Evolutionary conservation across 176 grass and related monocot species (phyloP), one percentile per base, ranked within the genome.

Genomic region (Paspalum vaginatum): DNA sequence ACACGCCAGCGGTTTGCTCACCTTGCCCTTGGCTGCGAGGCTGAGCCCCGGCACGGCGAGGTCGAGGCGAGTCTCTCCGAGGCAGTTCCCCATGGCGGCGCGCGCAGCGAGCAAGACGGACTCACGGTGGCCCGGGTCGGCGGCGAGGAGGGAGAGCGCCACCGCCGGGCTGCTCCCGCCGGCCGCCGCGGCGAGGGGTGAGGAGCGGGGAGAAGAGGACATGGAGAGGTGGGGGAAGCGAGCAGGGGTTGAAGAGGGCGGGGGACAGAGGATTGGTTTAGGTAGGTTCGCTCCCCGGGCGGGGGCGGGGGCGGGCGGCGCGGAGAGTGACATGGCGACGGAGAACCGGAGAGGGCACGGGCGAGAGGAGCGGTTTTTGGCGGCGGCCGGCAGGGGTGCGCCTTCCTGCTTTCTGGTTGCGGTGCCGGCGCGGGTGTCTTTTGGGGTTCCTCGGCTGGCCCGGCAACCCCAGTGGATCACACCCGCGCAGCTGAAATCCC

Each of bases 31-130:
- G 78, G 86, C 73, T 25, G 87, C 81, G 62, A 89, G 80, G 38
- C 70, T 76, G 62, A 98, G 88, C 20, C 92, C 92, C 12, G 90
- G 81, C 58, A 95, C 86, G 7, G 93, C 82, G 62, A 79, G 75
- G 83, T 95, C 89, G 24, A 95, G 90, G 75, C 85, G 82, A 13
- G 96, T 98, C 84, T 93, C 96, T n/a, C 90, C 91, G 54, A 98
- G 88, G 86, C 92, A 91, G 84, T 87, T 95, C 25, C 76, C 61
- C 75, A 84, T 81, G 65, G 79, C 79, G 5, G 62, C 55, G 57
- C 81, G 84, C 54, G 88, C 88, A 5, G 92, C 84, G 26, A 73
- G 75, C 22, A 95, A 81, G 11, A 95, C 79, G 42, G 91, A 48
- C 0, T 95, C 86, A 48, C 92, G 86, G 86, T 89, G 92, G 25